Conservation (phyloP, 2,329 filamentous ascomycete species). For the Phaeosphaeriaceae sp. region DNA sequence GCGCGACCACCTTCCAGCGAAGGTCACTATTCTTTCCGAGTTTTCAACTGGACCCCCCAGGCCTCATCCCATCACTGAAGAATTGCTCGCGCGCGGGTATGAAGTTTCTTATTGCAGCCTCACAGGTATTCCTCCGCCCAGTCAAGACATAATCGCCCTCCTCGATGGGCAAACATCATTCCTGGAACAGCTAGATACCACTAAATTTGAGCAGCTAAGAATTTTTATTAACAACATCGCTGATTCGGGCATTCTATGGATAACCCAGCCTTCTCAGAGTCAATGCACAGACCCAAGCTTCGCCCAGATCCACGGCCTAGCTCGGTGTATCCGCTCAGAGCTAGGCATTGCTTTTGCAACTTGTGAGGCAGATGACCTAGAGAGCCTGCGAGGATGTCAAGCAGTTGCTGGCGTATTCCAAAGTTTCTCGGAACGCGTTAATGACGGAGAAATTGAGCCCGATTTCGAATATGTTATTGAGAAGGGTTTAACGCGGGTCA, state of each 20-base stretch:
- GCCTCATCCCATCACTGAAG: too few relatives aligned
- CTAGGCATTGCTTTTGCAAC: slow-evolving; percentile 33
- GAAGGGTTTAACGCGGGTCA: slow-evolving; percentile 22
- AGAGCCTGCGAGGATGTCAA: not conserved
- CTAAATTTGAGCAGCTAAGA: not conserved
- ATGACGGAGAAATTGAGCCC: slow-evolving; percentile 6
- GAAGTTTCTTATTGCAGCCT: too few relatives aligned
- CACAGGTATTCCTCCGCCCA: too few relatives aligned
- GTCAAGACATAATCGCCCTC: too few relatives aligned
- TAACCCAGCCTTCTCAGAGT: slow-evolving; percentile 13
- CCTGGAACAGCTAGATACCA: too few relatives aligned
- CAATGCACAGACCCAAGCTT: slow-evolving; percentile 36
- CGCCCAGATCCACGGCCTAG: slow-evolving; percentile 33
- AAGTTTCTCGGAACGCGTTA: slow-evolving; percentile 2
- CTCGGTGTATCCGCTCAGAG: slow-evolving; percentile 39
- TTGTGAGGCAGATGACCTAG: slow-evolving; percentile 14
- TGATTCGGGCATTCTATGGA: not conserved
- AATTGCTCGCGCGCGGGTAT: too few relatives aligned
- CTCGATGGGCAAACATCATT: too few relatives aligned
- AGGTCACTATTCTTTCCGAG: too few relatives aligned
- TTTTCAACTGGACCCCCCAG: too few relatives aligned
- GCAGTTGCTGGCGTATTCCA: slow-evolving; percentile 7
- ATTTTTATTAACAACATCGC: not conserved
- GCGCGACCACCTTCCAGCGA: too few relatives aligned
- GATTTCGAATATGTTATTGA: slow-evolving; percentile 38